Percentiles rank a stretch among this genome's conserved stretches.
phyloP scores from a whole-genome alignment of 495 filamentous ascomycete genomes.

The Penicillium mononematosum region DNA sequence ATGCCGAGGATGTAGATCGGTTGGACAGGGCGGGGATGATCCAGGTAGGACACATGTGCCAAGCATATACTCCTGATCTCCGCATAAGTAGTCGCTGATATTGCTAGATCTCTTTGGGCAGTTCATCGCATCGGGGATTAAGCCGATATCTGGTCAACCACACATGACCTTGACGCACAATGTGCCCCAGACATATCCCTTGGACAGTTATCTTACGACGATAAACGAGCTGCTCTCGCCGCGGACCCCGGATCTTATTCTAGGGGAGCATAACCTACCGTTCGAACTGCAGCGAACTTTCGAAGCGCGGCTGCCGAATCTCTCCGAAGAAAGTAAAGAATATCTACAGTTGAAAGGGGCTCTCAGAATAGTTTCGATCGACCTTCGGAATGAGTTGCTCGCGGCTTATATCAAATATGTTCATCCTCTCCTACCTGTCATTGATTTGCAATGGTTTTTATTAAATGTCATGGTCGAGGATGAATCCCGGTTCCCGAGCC shows the following conservation, averaged over 20 bases:
- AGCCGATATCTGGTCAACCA: constrained; percentile 7
- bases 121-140: constrained; percentile 2
- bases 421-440: constrained; percentile 8
- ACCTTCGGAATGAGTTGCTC: constrained; percentile 10
- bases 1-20: constrained; percentile 14
- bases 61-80: background rate
- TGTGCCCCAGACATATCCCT: constrained; percentile 13
- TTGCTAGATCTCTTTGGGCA: background rate
- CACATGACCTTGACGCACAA: constrained; percentile 8
- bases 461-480: constrained; percentile 7
- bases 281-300: constrained; percentile 4
- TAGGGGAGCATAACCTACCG: constrained; percentile 1
- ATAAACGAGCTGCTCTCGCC: constrained; percentile 14
- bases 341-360: constrained; percentile 8
- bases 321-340: constrained; percentile 6
- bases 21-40: background rate
- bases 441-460: constrained; percentile 12
- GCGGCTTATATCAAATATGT: constrained; percentile 14
- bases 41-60: constrained; percentile 1
- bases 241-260: background rate
- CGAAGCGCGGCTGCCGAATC: background rate
- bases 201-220: constrained; percentile 9
- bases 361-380: constrained; percentile 4
- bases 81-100: background rate
- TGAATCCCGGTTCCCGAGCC: constrained; percentile 5